Evolutionary conservation across 192 early-diverging fungal species (phyloP).

Genomic region (Obelidium mucronatum): DNA sequence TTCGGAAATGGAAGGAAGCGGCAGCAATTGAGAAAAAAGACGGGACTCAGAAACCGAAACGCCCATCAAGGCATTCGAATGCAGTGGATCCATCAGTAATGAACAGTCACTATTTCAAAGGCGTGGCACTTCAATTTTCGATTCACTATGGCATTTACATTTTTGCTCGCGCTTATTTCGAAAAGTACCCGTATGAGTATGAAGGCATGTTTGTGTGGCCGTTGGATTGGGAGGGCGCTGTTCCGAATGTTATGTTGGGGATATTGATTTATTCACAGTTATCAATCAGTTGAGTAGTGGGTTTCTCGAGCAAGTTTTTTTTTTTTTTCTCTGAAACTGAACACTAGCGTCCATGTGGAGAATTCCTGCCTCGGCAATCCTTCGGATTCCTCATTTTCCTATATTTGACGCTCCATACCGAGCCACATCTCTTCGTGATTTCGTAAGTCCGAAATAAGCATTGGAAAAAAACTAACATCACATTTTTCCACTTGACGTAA

Average conservation of each 20-base stretch:
- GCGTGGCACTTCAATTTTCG: no score
- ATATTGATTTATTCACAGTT: background rate
- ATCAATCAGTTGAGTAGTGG: background rate
- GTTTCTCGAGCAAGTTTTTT: background rate
- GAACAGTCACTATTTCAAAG: no score
- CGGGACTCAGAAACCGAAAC: no score
- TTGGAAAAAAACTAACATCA: no score
- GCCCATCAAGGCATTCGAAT: no score
- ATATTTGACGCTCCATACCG: constrained; percentile 3
- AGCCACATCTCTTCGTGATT: constrained; percentile 10
- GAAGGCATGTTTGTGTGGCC: background rate
- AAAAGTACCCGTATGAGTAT: constrained; percentile 1
- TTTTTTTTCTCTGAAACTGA: background rate
- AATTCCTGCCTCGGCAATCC: background rate
- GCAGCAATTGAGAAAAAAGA: no score
- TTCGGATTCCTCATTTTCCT: background rate
- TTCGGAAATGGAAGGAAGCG: no score
- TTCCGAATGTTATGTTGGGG: background rate
- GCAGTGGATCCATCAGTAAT: no score
- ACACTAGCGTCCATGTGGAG: background rate
- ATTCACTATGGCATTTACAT: background rate
- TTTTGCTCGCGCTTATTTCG: background rate
- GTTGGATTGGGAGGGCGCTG: background rate
- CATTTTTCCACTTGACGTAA: no score
- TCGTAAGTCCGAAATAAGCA: no score